These are phyloP conservation scores for Neofusicoccum kwambonambiense DNA, from an alignment of 2,329 filamentous ascomycete species.

Conservation along the genomic window DNA sequence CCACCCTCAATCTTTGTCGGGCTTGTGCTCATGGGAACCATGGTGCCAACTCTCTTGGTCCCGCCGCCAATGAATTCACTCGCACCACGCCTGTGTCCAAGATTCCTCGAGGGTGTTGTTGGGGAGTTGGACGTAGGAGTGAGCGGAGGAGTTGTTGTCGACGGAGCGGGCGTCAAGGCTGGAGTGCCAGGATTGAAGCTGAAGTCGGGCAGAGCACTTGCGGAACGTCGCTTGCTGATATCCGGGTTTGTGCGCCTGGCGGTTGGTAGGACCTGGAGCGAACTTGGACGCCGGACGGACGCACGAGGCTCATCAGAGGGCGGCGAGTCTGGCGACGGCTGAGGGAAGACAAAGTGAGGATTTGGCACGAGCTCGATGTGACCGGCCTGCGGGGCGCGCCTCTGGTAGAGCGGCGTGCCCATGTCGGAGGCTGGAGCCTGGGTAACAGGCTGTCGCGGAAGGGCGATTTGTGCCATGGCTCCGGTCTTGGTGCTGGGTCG, in stretches of 20 bases:
- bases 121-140: conserved; percentile 37
- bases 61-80: conserved; percentile 87
- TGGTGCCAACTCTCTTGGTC: conserved; percentile 45
- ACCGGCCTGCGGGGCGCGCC: conserved; percentile 21
- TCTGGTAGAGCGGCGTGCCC: conserved; percentile 18
- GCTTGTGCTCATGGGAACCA: conserved; percentile 64
- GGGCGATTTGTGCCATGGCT: conserved; percentile 37
- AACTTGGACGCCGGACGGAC: conserved; percentile 38
- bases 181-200: conserved; percentile 46
- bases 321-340: conserved; percentile 32
- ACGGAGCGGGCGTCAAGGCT: conserved; percentile 12
- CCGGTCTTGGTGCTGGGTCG: background rate
- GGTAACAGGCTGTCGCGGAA: conserved; percentile 42
- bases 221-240: conserved; percentile 41
- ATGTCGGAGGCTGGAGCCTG: conserved; percentile 28
- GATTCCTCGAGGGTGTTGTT: conserved; percentile 52
- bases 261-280: conserved; percentile 35
- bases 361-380: conserved; percentile 47
- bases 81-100: conserved; percentile 70
- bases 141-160: conserved; percentile 37
- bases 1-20: conserved; percentile 64
- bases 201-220: conserved; percentile 47
- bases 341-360: conserved; percentile 50
- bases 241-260: conserved; percentile 31
- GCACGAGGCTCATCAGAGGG: conserved; percentile 30